A percentile compares a stretch with the other conserved stretches of the same genome.
phyloP scores from a whole-genome alignment of 306 rosid genomes.

The Glycine soja region DNA sequence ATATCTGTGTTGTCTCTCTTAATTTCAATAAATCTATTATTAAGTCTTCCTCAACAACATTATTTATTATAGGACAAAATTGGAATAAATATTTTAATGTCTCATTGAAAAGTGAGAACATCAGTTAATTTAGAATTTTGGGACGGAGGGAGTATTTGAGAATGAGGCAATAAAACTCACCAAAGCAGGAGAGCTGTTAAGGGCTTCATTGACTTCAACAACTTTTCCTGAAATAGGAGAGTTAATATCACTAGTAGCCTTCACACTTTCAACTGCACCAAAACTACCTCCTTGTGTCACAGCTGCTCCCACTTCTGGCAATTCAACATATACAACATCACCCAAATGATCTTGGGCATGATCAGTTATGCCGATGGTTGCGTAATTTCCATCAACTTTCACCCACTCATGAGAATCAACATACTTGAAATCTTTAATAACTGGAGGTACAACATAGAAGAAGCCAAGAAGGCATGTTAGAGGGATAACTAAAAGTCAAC shows the following conservation, averaged over 20 bases:
- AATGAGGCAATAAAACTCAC: conserved; percentile 55
- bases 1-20: too few species aligned
- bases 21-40: too few species aligned
- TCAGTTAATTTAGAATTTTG: too few species aligned
- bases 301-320: conserved; percentile 77
- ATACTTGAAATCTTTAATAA: conserved; percentile 81
- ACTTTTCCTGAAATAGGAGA: conserved; percentile 93
- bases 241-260: conserved; percentile 92
- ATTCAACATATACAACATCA: conserved; percentile 91
- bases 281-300: conserved; percentile 74
- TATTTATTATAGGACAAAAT: too few species aligned
- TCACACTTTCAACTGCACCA: conserved; percentile 97
- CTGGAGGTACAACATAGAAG: conserved; percentile 54
- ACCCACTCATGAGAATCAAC: conserved; percentile 91
- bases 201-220: conserved; percentile 73
- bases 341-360: conserved; percentile 99
- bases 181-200: conserved; percentile 82
- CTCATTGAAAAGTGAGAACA: too few species aligned
- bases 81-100: too few species aligned
- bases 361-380: conserved; percentile 83
- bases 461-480: conserved; percentile 11
- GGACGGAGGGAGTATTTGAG: background rate
- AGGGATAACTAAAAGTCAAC: conserved; percentile 7
- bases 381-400: conserved; percentile 80
- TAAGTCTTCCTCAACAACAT: too few species aligned